Evolutionary conservation across 768 basidiomycete genomes (phyloP).

Genomic region (Tricholoma matsutake): DNA sequence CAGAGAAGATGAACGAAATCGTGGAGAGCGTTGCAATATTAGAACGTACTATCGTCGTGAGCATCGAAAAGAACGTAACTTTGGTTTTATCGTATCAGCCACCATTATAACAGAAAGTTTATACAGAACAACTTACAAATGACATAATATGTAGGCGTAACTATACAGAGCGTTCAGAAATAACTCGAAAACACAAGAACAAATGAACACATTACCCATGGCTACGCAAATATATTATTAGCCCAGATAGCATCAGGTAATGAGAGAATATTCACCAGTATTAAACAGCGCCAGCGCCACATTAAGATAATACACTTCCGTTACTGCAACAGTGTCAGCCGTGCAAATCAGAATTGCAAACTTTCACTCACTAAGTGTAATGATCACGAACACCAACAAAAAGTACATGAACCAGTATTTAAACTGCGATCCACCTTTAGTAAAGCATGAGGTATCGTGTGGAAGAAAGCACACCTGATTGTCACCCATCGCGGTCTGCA

Average conservation of each 20-base stretch:
- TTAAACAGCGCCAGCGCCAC: constrained; percentile 95
- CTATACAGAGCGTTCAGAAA: constrained; percentile 35
- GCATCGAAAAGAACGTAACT: constrained; percentile 85
- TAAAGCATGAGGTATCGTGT: background rate
- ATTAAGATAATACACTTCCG: constrained; percentile 94
- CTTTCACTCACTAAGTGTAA: constrained; percentile 66
- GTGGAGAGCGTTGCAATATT: background rate
- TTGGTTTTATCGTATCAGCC: background rate
- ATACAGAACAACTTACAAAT: constrained; percentile 49
- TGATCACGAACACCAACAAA: constrained; percentile 73
- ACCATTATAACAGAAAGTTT: background rate
- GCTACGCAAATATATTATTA: constrained; percentile 27
- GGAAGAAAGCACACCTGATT: constrained; percentile 57
- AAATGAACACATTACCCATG: constrained; percentile 10
- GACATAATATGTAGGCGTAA: constrained; percentile 87
- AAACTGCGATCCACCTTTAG: constrained; percentile 48
- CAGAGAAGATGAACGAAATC: background rate
- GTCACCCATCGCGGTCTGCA: constrained; percentile 69
- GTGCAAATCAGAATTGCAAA: constrained; percentile 10
- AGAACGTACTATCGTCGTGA: constrained; percentile 70
- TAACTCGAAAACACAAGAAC: background rate
- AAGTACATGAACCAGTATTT: constrained; percentile 93
- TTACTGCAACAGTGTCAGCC: constrained; percentile 41
- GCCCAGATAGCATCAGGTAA: constrained; percentile 54
- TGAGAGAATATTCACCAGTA: constrained; percentile 52